phyloP scores from a whole-genome alignment of 2,329 filamentous ascomycete species.

The Chaetomiaceae sp. region DNA sequence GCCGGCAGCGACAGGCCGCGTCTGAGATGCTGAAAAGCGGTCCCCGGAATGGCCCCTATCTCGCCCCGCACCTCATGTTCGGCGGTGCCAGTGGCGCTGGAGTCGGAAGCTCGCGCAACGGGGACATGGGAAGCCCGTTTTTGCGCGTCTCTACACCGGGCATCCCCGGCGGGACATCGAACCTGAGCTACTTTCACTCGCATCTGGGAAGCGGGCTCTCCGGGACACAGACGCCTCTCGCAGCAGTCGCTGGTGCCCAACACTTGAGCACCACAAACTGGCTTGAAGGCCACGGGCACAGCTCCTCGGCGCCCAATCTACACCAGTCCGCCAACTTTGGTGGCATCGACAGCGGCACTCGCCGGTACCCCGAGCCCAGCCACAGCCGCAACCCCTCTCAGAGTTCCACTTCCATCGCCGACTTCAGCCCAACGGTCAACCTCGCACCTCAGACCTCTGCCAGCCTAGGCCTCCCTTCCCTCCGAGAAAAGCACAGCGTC shows the following conservation, averaged over 20 bases:
- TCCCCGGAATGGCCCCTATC: slow-evolving; percentile 19
- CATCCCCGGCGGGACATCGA: slow-evolving; percentile 67
- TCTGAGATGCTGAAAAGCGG: slow-evolving; percentile 15
- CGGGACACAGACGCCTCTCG: slow-evolving; percentile 73
- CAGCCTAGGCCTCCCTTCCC: slow-evolving; percentile 21
- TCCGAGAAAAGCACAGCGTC: slow-evolving; percentile 58
- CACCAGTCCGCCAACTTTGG: slow-evolving; percentile 12
- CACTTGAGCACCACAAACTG: slow-evolving; percentile 46
- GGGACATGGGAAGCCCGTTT: slow-evolving; percentile 52
- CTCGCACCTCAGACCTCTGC: slow-evolving; percentile 3
- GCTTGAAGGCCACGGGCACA: slow-evolving; percentile 34
- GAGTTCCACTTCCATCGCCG: slow-evolving; percentile 31
- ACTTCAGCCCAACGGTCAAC: slow-evolving; percentile 21
- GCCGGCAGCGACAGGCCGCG: slow-evolving; percentile 26
- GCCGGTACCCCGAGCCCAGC: slow-evolving; percentile 10
- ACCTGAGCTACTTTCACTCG: slow-evolving; percentile 77
- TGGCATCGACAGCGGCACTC: neutral
- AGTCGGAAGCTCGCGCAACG: slow-evolving; percentile 19
- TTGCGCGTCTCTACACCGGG: slow-evolving; percentile 58
- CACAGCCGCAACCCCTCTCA: slow-evolving; percentile 31
- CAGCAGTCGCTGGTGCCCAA: slow-evolving; percentile 71
- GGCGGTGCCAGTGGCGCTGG: slow-evolving; percentile 33
- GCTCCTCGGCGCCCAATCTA: slow-evolving; percentile 25
- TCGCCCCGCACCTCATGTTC: slow-evolving; percentile 38
- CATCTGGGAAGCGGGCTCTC: slow-evolving; percentile 68